Evolutionary conservation across 768 basidiomycete species (phyloP), one percentile per base, ranked within the genome.

Genomic region (Asterophora lycoperdoides): DNA sequence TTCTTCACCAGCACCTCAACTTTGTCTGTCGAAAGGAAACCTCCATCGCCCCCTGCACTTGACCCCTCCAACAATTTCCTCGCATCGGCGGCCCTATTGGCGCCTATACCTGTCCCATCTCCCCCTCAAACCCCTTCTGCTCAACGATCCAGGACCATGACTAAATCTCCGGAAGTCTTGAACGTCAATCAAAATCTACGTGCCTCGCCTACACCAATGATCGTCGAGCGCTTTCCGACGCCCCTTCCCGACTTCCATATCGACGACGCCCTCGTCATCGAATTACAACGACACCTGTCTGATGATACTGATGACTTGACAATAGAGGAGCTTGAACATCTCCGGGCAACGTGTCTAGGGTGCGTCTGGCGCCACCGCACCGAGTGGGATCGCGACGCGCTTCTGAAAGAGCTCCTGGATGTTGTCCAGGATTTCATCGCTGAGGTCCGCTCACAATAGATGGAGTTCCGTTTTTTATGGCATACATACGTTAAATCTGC

Each of bases 241-340:
- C 87, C 88, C 1, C 72, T 84, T 2, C 92, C 92, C 1, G 82
- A 86, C 34, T 96, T 99, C 66, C 64, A 79, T 35, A 59, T 95
- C 11, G 74, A 88, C 41, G 69, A 78, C 18, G 60, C 52, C 2
- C 60, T 72, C 8, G 56, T 95, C 19, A 58, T 56, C 0, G 60
- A 74, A 8, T 75, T 98, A 0, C 66, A 70, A 48, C 38, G 62
- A 2, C 65, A 71, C 38, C 63, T 97, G 20, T 68, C 68, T 30
- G 69, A 77, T 14, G 62, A 62, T 38, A 96, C 95, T 1, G 62
- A 52, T 5, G 62, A 60, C 0, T 70, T 97, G 36, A 89, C 74
- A 19, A 75, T 97, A 42, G 96, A 99, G 61, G 83, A 95, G 61
- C 77, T 99, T 5, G 96, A 98, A 63, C 93, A 98, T 65, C 75